Conservation (phyloP, 306 rosid species). For the Malus fusca region DNA sequence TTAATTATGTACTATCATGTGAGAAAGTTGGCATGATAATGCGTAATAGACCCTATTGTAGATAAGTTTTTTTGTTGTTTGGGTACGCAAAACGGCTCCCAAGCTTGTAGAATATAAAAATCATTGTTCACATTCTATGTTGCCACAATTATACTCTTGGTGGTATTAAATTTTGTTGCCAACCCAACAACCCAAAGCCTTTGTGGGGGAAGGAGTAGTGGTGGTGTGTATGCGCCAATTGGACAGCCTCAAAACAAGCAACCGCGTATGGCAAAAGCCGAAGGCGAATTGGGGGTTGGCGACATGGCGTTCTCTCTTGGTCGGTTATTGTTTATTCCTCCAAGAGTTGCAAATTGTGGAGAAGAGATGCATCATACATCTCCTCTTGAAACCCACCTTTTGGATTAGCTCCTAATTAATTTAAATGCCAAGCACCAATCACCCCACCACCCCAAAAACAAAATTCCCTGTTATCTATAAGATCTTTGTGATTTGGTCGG, state of each 20-base stretch:
- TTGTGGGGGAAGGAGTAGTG: background rate
- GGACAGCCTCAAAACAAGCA: background rate
- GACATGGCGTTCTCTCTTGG: background rate
- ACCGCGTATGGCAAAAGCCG: background rate
- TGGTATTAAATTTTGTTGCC: background rate
- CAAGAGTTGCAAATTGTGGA: background rate
- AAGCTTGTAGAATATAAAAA: background rate
- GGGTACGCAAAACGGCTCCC: background rate
- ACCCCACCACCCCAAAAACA: background rate
- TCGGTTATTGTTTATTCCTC: constrained; percentile 6
- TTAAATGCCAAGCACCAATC: constrained; percentile 24
- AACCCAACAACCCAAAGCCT: background rate
- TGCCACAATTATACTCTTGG: background rate
- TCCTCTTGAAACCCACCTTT: background rate
- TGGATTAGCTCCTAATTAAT: background rate
- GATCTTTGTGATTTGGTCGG: constrained; percentile 39
- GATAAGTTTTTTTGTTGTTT: no score
- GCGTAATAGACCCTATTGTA: background rate
- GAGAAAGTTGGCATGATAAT: no score
- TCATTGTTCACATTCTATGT: background rate
- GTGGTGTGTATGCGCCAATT: background rate
- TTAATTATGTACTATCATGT: no score
- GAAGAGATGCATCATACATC: background rate
- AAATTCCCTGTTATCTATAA: constrained; percentile 14
- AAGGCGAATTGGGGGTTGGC: background rate